Evolutionary conservation across 2,329 filamentous ascomycete genomes (phyloP).

Genomic region (Epichloe sibirici): DNA sequence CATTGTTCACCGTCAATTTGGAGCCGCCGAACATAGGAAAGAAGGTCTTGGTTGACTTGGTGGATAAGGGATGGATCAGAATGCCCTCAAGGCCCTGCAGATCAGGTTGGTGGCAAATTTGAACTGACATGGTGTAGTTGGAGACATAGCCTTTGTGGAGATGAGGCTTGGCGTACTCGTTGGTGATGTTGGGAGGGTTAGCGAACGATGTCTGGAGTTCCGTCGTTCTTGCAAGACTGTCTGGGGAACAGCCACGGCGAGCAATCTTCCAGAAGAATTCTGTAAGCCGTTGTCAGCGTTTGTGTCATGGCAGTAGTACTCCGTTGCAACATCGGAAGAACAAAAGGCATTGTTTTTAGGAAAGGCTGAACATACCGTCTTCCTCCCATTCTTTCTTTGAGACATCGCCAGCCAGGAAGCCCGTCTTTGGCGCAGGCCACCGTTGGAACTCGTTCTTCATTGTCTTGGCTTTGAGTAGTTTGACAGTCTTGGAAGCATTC

Average conservation of each 20-base stretch:
- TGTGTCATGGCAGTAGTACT: no score
- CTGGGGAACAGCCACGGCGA: conserved; percentile 47
- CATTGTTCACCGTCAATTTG: conserved; percentile 57
- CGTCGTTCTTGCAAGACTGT: conserved; percentile 44
- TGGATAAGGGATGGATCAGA: conserved; percentile 47
- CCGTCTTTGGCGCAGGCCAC: conserved; percentile 26
- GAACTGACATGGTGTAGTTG: conserved; percentile 48
- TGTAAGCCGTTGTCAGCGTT: conserved; percentile 10
- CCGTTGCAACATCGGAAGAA: no score
- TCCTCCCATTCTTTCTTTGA: conserved; percentile 37
- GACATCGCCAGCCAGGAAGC: conserved; percentile 21
- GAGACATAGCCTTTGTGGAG: conserved; percentile 44
- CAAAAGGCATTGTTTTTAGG: background rate
- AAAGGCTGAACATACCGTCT: conserved; percentile 27
- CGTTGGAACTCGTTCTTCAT: conserved; percentile 32
- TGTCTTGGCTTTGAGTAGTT: conserved; percentile 30
- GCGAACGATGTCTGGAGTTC: conserved; percentile 31
- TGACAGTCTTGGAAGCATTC: conserved; percentile 35
- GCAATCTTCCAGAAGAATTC: conserved; percentile 46
- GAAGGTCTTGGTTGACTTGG: conserved; percentile 42
- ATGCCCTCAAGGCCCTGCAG: conserved; percentile 52
- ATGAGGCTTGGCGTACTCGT: conserved; percentile 34
- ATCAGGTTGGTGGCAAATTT: conserved; percentile 55
- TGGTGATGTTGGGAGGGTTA: conserved; percentile 30
- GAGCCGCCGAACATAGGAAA: conserved; percentile 58